Conservation (phyloP, 768 basidiomycete genomes). For the Tylopilus rubrobrunneus region DNA sequence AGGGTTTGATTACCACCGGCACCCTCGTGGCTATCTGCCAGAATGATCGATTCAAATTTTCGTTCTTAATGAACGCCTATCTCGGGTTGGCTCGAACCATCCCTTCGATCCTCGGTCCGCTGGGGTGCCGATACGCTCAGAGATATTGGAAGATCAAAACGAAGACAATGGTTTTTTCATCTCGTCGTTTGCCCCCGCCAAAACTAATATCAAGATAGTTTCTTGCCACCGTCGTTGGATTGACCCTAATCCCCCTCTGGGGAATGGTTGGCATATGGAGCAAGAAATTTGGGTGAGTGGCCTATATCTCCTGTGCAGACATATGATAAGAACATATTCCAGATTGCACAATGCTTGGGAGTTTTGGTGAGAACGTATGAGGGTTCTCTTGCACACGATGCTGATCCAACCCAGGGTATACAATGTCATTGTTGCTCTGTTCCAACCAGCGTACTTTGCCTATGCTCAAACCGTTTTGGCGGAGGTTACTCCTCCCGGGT, state of each 20-base stretch:
- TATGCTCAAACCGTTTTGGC: constrained; percentile 88
- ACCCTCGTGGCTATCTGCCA: constrained; percentile 75
- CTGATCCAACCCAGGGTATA: constrained; percentile 52
- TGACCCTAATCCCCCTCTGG: constrained; percentile 78
- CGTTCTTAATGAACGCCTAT: constrained; percentile 78
- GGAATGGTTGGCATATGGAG: constrained; percentile 88
- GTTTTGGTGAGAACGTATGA: constrained; percentile 58
- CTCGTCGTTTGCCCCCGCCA: neutral
- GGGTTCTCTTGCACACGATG: neutral
- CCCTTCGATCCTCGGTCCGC: constrained; percentile 66
- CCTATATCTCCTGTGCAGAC: constrained; percentile 2
- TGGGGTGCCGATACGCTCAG: constrained; percentile 84
- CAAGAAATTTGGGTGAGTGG: constrained; percentile 56
- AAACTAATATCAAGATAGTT: constrained; percentile 45
- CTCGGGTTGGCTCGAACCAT: constrained; percentile 72
- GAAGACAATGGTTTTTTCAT: constrained; percentile 63
- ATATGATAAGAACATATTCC: neutral
- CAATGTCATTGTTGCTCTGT: constrained; percentile 74
- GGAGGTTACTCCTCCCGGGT: constrained; percentile 82
- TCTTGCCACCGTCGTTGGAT: constrained; percentile 69
- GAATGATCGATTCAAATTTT: constrained; percentile 77
- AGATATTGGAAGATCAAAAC: constrained; percentile 73
- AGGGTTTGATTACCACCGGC: constrained; percentile 79
- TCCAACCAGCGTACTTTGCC: constrained; percentile 86
- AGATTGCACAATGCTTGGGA: constrained; percentile 83